Evolutionary conservation across 306 rosid genomes (phyloP), one percentile per base, ranked within the genome.

Genomic region (Sophora flavescens): DNA sequence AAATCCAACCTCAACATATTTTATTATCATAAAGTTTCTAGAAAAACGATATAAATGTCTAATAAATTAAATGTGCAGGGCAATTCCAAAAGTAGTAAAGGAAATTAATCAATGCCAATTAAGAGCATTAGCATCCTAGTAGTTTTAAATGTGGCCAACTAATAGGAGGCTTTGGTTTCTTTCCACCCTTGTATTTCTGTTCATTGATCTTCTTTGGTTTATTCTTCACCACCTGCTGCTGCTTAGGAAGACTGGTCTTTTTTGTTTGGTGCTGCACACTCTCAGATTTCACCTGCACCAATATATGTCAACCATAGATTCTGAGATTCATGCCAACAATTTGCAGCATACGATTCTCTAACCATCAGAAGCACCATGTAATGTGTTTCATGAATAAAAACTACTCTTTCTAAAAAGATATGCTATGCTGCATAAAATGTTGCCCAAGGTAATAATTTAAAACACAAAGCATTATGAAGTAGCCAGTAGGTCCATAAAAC

Each of bases 121-220:
- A 12, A 10, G 14, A 36, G 26, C 4, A 79, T 78, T 68, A 86
- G 82, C 96, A 91, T n/a, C 95, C 98, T 60, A 93, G 63, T 41
- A 88, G 36, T 64, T 87, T 86, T 18, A 89, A 75, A 72, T 80
- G 89, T 26, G 88, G 86, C 98, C 97, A 93, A 77, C 41, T 76
- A 70, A 63, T 35, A 38, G 86, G 52, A 76, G 89, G 26, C 14
- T 16, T 14, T 15, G 54, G 77, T 82, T 87, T 93, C 81, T 90
- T 93, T 62, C 38, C 68, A 67, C 15, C 65, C 62, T 81, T 84
- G 88, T 42, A 42, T 78, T 83, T 80, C 58, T 75, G 86, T 63
- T 78, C 92, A 72, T 76, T 44, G 10, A 12, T 84, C 71, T 71
- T 89, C 22, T 60, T 80, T 22, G 60, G 8, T 81, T 14, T 77